Evolutionary conservation across 192 early-diverging fungal genomes (phyloP).

Genomic region (Dissophora globulifera): DNA sequence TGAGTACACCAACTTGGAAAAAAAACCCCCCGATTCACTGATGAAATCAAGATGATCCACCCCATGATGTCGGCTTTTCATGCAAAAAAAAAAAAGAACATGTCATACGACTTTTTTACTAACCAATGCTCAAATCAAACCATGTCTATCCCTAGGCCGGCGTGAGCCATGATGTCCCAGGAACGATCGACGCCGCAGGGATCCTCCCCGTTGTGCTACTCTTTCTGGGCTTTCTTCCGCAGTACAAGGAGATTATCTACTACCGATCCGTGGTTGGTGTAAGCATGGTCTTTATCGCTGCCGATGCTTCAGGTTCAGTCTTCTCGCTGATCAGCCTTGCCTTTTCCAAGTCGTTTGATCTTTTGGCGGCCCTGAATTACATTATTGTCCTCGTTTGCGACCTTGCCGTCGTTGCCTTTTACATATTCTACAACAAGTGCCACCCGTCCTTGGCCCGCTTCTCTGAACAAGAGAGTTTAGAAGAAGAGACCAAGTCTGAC

Average conservation of each 20-base stretch:
- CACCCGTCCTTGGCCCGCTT: constrained; percentile 12
- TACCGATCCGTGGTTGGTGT: constrained; percentile 55
- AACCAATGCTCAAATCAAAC: too few species aligned
- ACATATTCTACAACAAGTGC: constrained; percentile 34
- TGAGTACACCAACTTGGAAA: too few species aligned
- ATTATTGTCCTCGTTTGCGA: constrained; percentile 37
- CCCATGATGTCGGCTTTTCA: too few species aligned
- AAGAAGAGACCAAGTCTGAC: too few species aligned
- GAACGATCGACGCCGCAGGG: constrained; percentile 53
- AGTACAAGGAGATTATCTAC: constrained; percentile 53
- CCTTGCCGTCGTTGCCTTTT: constrained; percentile 22
- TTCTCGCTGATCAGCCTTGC: constrained; percentile 57
- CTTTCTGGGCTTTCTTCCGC: constrained; percentile 55
- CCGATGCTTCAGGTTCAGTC: constrained; percentile 54
- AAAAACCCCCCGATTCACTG: too few species aligned
- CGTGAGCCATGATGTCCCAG: constrained; percentile 24
- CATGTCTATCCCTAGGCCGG: constrained; percentile 20
- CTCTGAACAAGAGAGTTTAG: too few species aligned
- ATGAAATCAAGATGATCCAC: too few species aligned
- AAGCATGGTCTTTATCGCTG: constrained; percentile 55
- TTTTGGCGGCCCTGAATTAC: constrained; percentile 36
- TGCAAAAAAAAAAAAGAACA: too few species aligned
- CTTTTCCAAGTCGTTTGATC: constrained; percentile 24
- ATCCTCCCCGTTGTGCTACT: constrained; percentile 56
- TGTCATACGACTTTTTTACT: too few species aligned